phyloP scores from a whole-genome alignment of 495 filamentous ascomycete species.

The Physcia stellaris region DNA sequence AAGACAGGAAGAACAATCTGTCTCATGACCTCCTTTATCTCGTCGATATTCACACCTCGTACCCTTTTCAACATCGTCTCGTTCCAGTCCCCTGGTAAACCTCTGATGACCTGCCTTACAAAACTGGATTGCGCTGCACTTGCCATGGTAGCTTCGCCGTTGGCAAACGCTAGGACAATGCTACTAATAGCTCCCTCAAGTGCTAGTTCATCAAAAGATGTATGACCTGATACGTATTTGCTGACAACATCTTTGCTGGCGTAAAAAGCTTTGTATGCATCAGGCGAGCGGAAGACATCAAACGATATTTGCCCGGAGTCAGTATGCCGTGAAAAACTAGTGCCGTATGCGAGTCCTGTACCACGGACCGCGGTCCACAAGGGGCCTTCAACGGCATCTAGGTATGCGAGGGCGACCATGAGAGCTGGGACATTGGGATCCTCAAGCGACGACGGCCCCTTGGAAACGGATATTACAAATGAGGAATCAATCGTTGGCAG shows the following conservation, averaged over 20 bases:
- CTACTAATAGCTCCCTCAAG: slow-evolving; percentile 83
- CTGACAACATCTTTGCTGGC: slow-evolving; percentile 63
- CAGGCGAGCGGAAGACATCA: slow-evolving; percentile 76
- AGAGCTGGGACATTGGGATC: slow-evolving; percentile 71
- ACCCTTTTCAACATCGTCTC: slow-evolving; percentile 62
- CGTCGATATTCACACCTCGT: slow-evolving; percentile 56
- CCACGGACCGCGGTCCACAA: slow-evolving; percentile 88
- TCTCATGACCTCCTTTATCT: slow-evolving; percentile 62
- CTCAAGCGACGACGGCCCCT: slow-evolving; percentile 58
- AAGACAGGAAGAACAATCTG: slow-evolving; percentile 71
- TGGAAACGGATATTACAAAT: slow-evolving; percentile 60
- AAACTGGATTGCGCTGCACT: slow-evolving; percentile 72
- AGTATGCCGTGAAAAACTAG: slow-evolving; percentile 56
- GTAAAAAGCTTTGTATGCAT: slow-evolving; percentile 74
- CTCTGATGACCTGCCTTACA: slow-evolving; percentile 62
- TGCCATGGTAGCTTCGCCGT: slow-evolving; percentile 72
- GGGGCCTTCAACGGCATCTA: slow-evolving; percentile 87
- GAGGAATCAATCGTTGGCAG: slow-evolving; percentile 92
- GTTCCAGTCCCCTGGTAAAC: slow-evolving; percentile 65
- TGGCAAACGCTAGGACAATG: slow-evolving; percentile 71
- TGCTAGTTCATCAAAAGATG: slow-evolving; percentile 60
- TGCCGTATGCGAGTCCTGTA: slow-evolving; percentile 82
- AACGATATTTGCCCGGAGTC: slow-evolving; percentile 71
- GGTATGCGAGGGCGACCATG: slow-evolving; percentile 75
- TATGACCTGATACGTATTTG: slow-evolving; percentile 44